Base-by-base conservation (phyloP, 805 yeast species). In the Metschnikowia dekortorum region DNA sequence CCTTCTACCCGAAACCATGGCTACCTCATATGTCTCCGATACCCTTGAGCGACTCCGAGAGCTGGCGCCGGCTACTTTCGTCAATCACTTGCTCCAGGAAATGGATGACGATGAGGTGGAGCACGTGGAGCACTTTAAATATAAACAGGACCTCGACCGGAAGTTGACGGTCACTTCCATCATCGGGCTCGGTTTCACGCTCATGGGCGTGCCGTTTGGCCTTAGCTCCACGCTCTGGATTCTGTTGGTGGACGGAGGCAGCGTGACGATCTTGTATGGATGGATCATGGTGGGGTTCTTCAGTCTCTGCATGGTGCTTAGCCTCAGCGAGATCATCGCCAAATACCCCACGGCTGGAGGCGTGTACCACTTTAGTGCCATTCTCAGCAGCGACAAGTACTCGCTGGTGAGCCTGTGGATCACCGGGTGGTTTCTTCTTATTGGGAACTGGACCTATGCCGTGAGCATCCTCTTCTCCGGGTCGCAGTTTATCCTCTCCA, bases 151-250 rank as follows among this genome's bases (percentile, higher is more conserved):
- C 42, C 69, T 87, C 52, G 82, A 81, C 52, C 75, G 89, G 57
- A 82, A 84, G 53, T 73, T 87, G 49, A 83, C 88, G 0, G 83
- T 85, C 9, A 71, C 82, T 1, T 84, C 91, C 0, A 81, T 87
- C 41, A 79, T 87, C 22, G 96, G 94, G 4, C 69, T 87, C 26
- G 92, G 94, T 0, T 86, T 87, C 62, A 82, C 90, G 1, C 68
- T 87, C 32, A 85, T 87, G 91, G 87, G 89, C 39, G 91, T 89
- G 0, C 92, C 91, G 0, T 76, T 86, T 58, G 90, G 92, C 1
- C 76, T 87, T 58, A 81, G 89, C 8, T 81, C 89, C 3, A 85
- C 90, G 1, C 72, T 87, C 63, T 81, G 84, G 60, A 83, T 84
- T 31, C 85, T 88, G 3, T 68, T 87, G 47, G 75, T 82, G 8